These are phyloP conservation scores for Dactylis glomerata DNA, from an alignment of 176 grass and related monocot genomes.

Conservation along the genomic window DNA sequence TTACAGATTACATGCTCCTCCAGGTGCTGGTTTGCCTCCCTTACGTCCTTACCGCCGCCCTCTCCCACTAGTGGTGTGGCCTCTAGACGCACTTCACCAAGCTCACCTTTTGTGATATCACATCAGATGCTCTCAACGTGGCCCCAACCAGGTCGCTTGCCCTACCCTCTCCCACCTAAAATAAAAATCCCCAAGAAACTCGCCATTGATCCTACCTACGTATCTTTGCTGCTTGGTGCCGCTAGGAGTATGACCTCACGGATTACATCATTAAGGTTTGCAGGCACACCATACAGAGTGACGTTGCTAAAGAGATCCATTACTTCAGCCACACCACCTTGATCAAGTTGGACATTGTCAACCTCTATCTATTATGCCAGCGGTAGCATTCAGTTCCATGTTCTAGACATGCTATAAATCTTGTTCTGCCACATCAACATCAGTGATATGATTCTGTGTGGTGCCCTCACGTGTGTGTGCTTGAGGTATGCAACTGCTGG, in stretches of 20 bases:
- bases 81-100: not conserved
- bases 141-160: not conserved
- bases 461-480: no score
- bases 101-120: not conserved
- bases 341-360: no score
- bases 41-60: no score
- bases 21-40: not conserved
- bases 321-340: no score
- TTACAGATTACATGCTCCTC: not conserved
- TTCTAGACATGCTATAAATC: no score
- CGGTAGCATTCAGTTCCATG: no score
- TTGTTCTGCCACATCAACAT: no score
- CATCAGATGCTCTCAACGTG: not conserved
- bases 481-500: no score
- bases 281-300: not conserved
- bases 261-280: not conserved
- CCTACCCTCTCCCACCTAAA: not conserved
- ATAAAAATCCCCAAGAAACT: not conserved
- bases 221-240: not conserved
- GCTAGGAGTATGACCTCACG: no score
- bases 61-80: not conserved
- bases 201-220: not conserved
- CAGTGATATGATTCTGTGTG: no score
- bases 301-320: no score
- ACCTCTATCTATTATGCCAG: no score